Conservation (phyloP, 768 basidiomycete species). For the Kwoniella pini region DNA sequence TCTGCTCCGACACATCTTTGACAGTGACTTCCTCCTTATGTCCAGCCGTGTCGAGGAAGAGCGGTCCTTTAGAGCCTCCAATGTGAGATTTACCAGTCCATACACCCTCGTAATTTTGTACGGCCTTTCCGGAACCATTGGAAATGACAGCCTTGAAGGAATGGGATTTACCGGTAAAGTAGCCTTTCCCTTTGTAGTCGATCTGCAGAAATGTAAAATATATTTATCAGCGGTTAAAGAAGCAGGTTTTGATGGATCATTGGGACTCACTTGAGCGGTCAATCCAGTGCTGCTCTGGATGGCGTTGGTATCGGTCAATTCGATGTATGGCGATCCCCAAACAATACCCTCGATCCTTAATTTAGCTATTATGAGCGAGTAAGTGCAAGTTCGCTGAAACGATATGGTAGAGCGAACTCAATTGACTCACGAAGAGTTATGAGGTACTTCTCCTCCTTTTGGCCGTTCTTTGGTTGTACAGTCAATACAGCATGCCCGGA, state of each 20-base stretch:
- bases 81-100: conserved; percentile 59
- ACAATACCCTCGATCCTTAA: conserved; percentile 86
- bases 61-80: conserved; percentile 55
- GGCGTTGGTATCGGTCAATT: conserved; percentile 77
- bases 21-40: conserved; percentile 76
- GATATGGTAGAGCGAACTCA: too few species aligned
- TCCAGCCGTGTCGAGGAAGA: conserved; percentile 75
- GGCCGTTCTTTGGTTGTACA: conserved; percentile 62
- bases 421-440: conserved; percentile 73
- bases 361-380: conserved; percentile 60
- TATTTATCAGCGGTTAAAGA: too few species aligned
- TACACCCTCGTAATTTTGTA: conserved; percentile 54
- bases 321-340: conserved; percentile 87
- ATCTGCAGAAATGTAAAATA: conserved; percentile 60
- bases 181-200: conserved; percentile 96
- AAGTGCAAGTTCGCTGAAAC: too few species aligned
- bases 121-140: conserved; percentile 57
- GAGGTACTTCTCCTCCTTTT: conserved; percentile 70
- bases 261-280: conserved; percentile 59
- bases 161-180: conserved; percentile 90
- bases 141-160: conserved; percentile 80
- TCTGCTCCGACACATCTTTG: conserved; percentile 61
- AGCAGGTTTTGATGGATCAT: background rate
- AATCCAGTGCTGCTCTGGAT: conserved; percentile 71
- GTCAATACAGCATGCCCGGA: conserved; percentile 88